Conservation (phyloP, 768 basidiomycete species). For the Xerocomellus amylosporus region DNA sequence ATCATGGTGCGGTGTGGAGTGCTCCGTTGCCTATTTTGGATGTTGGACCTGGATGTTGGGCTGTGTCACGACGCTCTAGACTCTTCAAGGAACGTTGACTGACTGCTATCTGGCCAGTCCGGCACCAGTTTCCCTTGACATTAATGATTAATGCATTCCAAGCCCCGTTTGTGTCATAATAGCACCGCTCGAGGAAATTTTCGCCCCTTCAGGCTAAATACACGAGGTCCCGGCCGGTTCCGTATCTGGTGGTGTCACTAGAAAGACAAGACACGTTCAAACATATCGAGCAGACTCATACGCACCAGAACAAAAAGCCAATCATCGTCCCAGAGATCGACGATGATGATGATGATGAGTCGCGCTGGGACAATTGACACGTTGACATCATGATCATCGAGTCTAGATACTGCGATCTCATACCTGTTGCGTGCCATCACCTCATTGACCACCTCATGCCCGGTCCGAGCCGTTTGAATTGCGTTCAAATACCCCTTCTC, state of each 20-base stretch:
- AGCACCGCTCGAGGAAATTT: background rate
- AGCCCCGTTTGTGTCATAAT: background rate
- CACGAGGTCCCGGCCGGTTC: background rate
- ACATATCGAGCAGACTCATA: background rate
- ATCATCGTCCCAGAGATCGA: background rate
- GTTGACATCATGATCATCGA: background rate
- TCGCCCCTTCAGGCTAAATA: background rate
- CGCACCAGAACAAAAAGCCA: background rate
- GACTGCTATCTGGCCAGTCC: background rate
- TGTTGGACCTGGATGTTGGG: constrained; percentile 13
- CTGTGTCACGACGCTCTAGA: constrained; percentile 22
- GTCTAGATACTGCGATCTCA: background rate
- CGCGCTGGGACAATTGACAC: background rate
- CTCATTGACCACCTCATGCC: constrained; percentile 16
- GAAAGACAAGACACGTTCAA: background rate
- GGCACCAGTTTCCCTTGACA: constrained; percentile 1
- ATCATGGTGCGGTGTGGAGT: constrained; percentile 21
- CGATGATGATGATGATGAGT: no score
- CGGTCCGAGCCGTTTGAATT: background rate
- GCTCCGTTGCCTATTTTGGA: constrained; percentile 26
- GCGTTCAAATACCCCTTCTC: background rate
- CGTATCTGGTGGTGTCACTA: background rate
- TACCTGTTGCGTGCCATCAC: no score
- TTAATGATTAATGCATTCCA: background rate
- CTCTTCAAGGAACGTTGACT: background rate